Percentiles rank a stretch among this genome's conserved stretches.
phyloP scores from a whole-genome alignment of 2,329 filamentous ascomycete species.

The Emergomyces africanus region DNA sequence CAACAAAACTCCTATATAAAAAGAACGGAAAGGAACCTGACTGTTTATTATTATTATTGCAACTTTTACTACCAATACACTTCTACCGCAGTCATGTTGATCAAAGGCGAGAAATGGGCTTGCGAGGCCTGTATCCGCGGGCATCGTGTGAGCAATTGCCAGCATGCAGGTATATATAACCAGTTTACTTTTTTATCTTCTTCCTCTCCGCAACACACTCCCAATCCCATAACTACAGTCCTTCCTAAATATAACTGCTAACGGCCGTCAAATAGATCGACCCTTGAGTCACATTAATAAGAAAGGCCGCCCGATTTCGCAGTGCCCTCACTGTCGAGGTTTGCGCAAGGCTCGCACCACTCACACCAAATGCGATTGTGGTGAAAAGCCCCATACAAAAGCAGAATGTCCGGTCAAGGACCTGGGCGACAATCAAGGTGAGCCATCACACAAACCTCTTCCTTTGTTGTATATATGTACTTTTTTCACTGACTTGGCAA shows the following conservation, averaged over 20 bases:
- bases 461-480: slow-evolving; percentile 4
- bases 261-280: slow-evolving; percentile 50
- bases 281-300: slow-evolving; percentile 91
- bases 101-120: slow-evolving; percentile 15
- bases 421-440: slow-evolving; percentile 21
- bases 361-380: slow-evolving; percentile 94
- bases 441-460: slow-evolving; percentile 7
- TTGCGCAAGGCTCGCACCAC: slow-evolving; percentile 93
- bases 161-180: slow-evolving; percentile 68
- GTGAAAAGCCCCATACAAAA: slow-evolving; percentile 54
- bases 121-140: slow-evolving; percentile 87
- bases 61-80: neutral
- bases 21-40: neutral
- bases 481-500: slow-evolving; percentile 5
- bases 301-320: slow-evolving; percentile 92
- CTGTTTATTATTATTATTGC: neutral
- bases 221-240: slow-evolving; percentile 8
- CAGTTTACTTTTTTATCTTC: neutral
- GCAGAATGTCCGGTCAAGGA: slow-evolving; percentile 22
- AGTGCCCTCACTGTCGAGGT: slow-evolving; percentile 92
- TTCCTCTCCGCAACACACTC: slow-evolving; percentile 6
- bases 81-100: slow-evolving; percentile 9
- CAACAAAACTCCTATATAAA: neutral
- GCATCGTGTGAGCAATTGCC: slow-evolving; percentile 97
- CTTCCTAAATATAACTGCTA: slow-evolving; percentile 5